Conservation (phyloP, 768 basidiomycete genomes). For the Mycena albidolilacea region DNA sequence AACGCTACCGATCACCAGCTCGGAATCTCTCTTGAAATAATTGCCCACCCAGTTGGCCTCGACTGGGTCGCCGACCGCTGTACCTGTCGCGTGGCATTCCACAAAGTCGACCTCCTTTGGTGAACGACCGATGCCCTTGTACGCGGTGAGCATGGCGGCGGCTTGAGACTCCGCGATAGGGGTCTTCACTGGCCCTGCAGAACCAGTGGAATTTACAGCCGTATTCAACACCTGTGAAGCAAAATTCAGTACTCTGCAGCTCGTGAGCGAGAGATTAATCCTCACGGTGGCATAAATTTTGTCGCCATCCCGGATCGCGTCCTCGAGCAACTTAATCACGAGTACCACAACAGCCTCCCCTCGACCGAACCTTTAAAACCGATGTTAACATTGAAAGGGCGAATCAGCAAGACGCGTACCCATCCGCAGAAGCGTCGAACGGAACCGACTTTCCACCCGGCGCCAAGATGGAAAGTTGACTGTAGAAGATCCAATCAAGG, state of each 20-base stretch:
- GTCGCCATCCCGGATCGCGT: conserved; percentile 49
- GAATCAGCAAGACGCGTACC: conserved; percentile 46
- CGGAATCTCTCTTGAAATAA: conserved; percentile 48
- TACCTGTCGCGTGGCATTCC: conserved; percentile 68
- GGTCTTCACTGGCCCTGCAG: conserved; percentile 52
- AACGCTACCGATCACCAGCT: conserved; percentile 58
- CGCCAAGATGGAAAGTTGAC: conserved; percentile 55
- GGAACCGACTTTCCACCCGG: conserved; percentile 60
- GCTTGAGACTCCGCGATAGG: conserved; percentile 56
- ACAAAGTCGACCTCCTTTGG: conserved; percentile 63
- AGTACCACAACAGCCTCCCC: conserved; percentile 49
- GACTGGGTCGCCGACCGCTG: conserved; percentile 63
- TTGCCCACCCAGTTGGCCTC: conserved; percentile 67
- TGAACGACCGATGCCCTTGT: conserved; percentile 45
- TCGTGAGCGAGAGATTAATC: neutral
- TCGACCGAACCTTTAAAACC: conserved; percentile 43
- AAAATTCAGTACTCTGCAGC: neutral
- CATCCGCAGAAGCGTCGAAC: conserved; percentile 60
- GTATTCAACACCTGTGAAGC: conserved; percentile 9
- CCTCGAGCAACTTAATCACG: conserved; percentile 49
- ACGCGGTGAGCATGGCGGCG: conserved; percentile 56
- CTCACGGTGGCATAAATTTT: conserved; percentile 48
- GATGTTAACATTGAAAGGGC: neutral
- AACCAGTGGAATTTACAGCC: conserved; percentile 47
- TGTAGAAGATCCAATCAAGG: conserved; percentile 54